Conservation (phyloP, 1,284 basidiomycete species). For the Gymnopus androsaceus region DNA sequence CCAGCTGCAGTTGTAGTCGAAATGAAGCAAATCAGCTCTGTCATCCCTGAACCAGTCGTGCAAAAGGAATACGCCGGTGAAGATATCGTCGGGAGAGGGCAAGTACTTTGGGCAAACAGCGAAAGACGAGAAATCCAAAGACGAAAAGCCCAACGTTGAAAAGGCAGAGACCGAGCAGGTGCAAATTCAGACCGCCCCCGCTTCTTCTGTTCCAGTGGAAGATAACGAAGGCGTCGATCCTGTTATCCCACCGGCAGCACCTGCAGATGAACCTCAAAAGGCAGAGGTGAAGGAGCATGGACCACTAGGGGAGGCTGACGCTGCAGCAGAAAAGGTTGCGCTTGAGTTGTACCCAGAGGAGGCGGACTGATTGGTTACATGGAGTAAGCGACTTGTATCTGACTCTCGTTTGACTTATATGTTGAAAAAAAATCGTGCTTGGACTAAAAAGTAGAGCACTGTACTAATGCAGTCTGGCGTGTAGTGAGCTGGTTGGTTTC, state of each 20-base stretch:
- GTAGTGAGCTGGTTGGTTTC: too few relatives aligned
- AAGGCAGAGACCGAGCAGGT: not conserved
- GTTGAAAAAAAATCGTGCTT: too few relatives aligned
- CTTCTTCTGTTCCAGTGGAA: not conserved
- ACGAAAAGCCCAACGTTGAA: not conserved
- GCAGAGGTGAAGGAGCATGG: conserved; percentile 36
- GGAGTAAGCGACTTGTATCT: too few relatives aligned
- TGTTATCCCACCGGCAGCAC: not conserved
- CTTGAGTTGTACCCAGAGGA: conserved; percentile 54
- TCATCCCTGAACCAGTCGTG: conserved; percentile 16
- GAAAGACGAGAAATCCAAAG: conserved; percentile 13
- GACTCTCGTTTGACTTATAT: too few relatives aligned
- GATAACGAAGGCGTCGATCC: conserved; percentile 11
- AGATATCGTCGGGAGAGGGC: conserved; percentile 9
- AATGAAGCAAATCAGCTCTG: conserved; percentile 38
- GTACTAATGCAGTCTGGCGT: too few relatives aligned
- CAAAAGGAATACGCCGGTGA: conserved; percentile 17
- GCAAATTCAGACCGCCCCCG: not conserved
- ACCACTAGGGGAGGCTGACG: conserved; percentile 49
- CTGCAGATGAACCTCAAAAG: not conserved
- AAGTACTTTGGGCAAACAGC: conserved; percentile 7
- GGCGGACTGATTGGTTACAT: conserved; percentile 5
- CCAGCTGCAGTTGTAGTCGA: conserved; percentile 31
- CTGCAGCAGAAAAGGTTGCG: conserved; percentile 52
- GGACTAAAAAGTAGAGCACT: too few relatives aligned